phyloP scores from a whole-genome alignment of 176 grass and related monocot genomes.

The Otatea glauca region DNA sequence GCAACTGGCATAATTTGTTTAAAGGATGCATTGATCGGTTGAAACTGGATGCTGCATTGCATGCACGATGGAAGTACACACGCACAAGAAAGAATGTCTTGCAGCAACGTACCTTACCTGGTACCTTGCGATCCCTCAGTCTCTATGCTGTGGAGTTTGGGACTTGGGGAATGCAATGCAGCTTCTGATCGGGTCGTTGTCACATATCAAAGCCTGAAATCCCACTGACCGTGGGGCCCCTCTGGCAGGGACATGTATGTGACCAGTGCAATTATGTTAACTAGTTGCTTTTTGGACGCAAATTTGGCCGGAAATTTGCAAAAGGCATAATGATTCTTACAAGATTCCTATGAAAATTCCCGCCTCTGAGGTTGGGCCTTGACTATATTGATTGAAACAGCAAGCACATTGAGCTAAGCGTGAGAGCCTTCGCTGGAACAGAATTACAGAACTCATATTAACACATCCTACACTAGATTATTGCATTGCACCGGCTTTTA shows the following conservation, averaged over 20 bases:
- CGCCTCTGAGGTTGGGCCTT: background rate
- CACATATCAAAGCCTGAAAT: background rate
- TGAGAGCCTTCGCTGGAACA: background rate
- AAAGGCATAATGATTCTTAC: too few relatives aligned
- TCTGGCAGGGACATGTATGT: background rate
- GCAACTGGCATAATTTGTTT: background rate
- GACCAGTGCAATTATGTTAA: background rate
- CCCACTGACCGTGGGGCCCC: background rate
- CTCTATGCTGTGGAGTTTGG: too few relatives aligned
- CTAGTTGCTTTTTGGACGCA: background rate
- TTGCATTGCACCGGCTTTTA: background rate
- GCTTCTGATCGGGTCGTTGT: background rate
- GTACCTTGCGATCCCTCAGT: too few relatives aligned
- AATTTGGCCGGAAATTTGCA: background rate
- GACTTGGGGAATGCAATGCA: too few relatives aligned
- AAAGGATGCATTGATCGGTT: background rate
- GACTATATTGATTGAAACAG: background rate
- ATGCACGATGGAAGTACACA: background rate
- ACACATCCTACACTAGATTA: background rate
- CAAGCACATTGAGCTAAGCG: background rate
- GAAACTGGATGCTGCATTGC: too few relatives aligned
- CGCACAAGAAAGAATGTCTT: background rate
- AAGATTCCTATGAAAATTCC: background rate
- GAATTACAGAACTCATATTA: background rate
- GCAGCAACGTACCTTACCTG: background rate